Base-by-base conservation (phyloP, 2,329 filamentous ascomycete genomes). In the Helminthosporium solani region DNA sequence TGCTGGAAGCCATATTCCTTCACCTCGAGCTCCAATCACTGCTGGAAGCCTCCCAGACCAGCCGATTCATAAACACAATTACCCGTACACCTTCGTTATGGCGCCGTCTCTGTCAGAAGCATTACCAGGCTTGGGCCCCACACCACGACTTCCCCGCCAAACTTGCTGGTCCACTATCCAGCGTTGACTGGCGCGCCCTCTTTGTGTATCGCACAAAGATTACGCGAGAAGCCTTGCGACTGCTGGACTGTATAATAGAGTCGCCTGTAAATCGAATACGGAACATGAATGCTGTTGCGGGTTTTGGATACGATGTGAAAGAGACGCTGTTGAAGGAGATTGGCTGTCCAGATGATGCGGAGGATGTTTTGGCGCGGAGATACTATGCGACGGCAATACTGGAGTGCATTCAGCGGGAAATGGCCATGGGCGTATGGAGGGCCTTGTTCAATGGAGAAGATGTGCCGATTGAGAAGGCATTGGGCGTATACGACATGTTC, bases 401-500 rank as follows among this genome's bases (percentile, higher is more conserved):
- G 35, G 85, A 86, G 56, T 86, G 85, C 61, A 85, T 97, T 41
- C 88, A 97, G 68, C 83, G 92, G 51, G 82, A 82, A 52, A 80
- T 87, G 45, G 92, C 90, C 7, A 78, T 97, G 44, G 78, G 85
- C 33, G 81, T 88, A 64, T 97, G 91, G 92, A 74, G 74, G 51
- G 78, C 78, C 43, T 56, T 88, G 42, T 71, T 68, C 33, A 65
- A 71, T 20, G 73, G 78, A 5, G 75, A 79, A 42, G 70, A 75
- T 43, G 74, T 83, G 18, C 67, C 81, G 7, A 75, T 96, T 16
- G 91, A 96, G 65, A 79, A 81, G 46, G 86, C 86, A 1, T 73
- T 97, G 14, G 87, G 85, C 16, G 87, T 86, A 12, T 95, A 95
- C 67, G 94, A 97, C 68, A 80, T 97, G 70, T 97, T 97, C 70